Evolutionary conservation across 192 early-diverging fungal species (phyloP), one percentile per base, ranked within the genome.

Genomic region (Coemansia sp.): DNA sequence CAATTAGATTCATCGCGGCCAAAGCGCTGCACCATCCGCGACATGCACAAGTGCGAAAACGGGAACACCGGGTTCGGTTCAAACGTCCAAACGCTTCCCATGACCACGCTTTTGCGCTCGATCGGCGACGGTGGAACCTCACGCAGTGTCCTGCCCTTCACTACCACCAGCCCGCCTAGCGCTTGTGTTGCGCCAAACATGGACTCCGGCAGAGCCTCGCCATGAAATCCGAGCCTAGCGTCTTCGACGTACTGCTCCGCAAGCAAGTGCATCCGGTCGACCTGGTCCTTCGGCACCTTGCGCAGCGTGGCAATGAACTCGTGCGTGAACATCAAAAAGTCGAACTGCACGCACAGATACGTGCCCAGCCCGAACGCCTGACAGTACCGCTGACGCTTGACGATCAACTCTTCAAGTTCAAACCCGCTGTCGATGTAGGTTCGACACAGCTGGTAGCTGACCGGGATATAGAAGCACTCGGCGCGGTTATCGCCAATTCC

Each of bases 401-500:
- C 82, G 55, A 95, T 73, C 21, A 93, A 51, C 68, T 94, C 92
- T 44, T 96, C 93, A 5, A 96, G 59, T 48, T 89, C 90, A 74
- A 96, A 96, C 0, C 93, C 93, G 20, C 68, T 55, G 53, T 86
- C 66, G 21, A 94, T 81, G 55, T 96, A 96, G 34, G 82, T 82
- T 0, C 90, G 63, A 58, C 94, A 87, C 25, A 90, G 75, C 39
- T 91, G 83, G 58, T 89, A 94, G 27, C 87, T 84, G 11, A 95
- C 88, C 7, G 90, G 90, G 27, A 91, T 83, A 42, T 94, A 93
- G 48, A 89, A 94, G 55, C 91, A 91, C 40, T 91, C 88, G 41
- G 89, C 87, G 23, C 93, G 79, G 50, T 95, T 95, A 50, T 95
- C 93, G 19, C 93, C 93, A 48, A 95, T 95, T 0, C 93, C 93